Evolutionary conservation across 352 stramenopile genomes (phyloP), one percentile per base, ranked within the genome.

Genomic region (Phytopythium ostracodes): DNA sequence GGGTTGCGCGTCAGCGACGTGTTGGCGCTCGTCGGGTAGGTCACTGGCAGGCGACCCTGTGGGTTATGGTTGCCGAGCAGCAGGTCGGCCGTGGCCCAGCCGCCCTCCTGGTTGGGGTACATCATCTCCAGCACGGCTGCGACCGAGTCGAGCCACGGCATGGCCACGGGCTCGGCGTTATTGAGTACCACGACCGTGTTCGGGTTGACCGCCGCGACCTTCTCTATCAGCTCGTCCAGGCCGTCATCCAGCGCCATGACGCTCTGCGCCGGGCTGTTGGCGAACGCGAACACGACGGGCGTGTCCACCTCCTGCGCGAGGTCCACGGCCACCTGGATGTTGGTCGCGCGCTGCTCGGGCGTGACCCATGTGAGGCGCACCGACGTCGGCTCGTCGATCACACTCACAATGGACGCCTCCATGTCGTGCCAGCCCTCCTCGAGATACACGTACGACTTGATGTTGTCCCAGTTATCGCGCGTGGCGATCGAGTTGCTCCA

Each of bases 171-270:
- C 36, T 73, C 67, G 5, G 67, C 67, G 51, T 70, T 73, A 59
- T 73, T 70, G 27, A 73, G 63, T 51, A 73, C 64, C 56, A 74
- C 67, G 29, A 74, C 67, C 5, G 67, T 74, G 67, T 74, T 74
- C n/a, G 67, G 64, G 42, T 74, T 74, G 46, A 44, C 67, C 10
- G 64, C 67, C 42, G 67, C 60, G 36, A 74, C 64, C 52, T 65
- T 68, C 31, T 57, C 62, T 25, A 68, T 61, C 46, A 71, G 47
- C 25, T 74, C 64, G 60, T 74, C 60, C 67, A 71, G 31, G 7
- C 64, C 66, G 49, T 73, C 66, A 50, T 73, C 66, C 54, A 73
- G 49, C 15, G 56, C 68, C 60, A 74, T 55, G 60, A 63, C 43
- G 20, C 44, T 62, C 43, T 74, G 20, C 24, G 67, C 59, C 8